phyloP scores from a whole-genome alignment of 805 yeast species.

The Clavispora asparagi region DNA sequence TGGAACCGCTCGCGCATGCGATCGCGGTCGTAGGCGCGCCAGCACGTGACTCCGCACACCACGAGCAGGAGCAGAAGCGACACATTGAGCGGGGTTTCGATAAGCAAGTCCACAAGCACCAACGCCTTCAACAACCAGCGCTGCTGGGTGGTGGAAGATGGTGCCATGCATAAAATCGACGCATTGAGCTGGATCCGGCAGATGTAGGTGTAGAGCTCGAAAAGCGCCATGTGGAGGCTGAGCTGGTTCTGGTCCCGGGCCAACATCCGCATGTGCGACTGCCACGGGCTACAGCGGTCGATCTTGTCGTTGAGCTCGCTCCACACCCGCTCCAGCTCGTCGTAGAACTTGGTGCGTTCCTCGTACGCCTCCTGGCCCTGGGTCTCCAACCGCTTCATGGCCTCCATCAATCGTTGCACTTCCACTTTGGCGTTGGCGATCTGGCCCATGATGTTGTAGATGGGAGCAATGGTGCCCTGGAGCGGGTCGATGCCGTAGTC shows the following conservation, averaged over 20 bases:
- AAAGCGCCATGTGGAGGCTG: conserved; percentile 9
- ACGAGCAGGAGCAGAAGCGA: conserved; percentile 16
- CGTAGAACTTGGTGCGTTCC: conserved; percentile 7
- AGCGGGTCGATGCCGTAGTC: conserved; percentile 16
- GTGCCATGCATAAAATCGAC: conserved; percentile 8
- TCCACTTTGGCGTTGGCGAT: conserved; percentile 11
- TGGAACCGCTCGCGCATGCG: conserved; percentile 16
- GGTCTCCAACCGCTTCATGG: background rate
- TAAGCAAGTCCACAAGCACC: conserved; percentile 7
- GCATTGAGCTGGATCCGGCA: conserved; percentile 12
- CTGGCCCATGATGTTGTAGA: conserved; percentile 11
- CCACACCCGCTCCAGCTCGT: conserved; percentile 1
- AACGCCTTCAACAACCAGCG: conserved; percentile 9
- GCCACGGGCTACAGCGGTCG: conserved; percentile 8
- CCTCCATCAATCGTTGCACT: conserved; percentile 4
- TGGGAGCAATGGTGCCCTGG: conserved; percentile 13
- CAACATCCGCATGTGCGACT: conserved; percentile 8
- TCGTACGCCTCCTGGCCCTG: background rate
- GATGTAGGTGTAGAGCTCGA: conserved; percentile 11
- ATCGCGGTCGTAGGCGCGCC: conserved; percentile 19
- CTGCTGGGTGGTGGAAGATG: conserved; percentile 9
- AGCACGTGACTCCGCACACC: conserved; percentile 29
- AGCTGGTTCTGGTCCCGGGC: conserved; percentile 4
- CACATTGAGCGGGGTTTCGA: conserved; percentile 9
- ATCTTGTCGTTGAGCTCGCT: conserved; percentile 3